Evolutionary conservation across 495 filamentous ascomycete genomes (phyloP), one percentile per base, ranked within the genome.

Genomic region (Bathelium albidoporum): DNA sequence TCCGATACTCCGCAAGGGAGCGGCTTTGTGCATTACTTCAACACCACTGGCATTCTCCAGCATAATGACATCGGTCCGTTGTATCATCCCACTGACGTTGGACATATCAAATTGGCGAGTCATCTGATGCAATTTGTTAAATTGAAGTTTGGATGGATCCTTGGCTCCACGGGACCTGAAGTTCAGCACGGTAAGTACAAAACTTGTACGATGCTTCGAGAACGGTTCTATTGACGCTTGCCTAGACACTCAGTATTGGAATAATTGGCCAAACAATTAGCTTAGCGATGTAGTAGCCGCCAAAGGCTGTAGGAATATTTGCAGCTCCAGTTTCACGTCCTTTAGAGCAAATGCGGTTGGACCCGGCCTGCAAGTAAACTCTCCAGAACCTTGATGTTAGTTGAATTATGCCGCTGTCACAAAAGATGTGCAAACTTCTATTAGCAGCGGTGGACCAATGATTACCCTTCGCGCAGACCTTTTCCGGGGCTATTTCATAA

Each of bases 21-120:
- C 41, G 77, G 81, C 0, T 88, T 85, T 61, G 84, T 89, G 31
- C 81, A 87, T 72, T 85, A 85, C 66, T 88, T 88, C 71, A 82
- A 86, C 69, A 87, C 84, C 1, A 82, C 77, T 18, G 86, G 85
- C 2, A 83, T 88, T 32, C 64, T 89, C 65, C 84, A 87, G 68
- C 85, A 89, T 66, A 88, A 88, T 62, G 86, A 88, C 67, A 85
- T 87, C 60, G 81, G 76, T 3, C 86, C 85, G 14, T 75, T 77
- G 68, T 85, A 76, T 65, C 86, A 89, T 63, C 85, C 83, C 0
- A 88, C 85, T 0, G 85, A 88, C 65, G 80, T 87, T 12, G 85
- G 86, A 0, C 83, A 86, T 59, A 78, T 88, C 70, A 88, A 88
- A 66, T 72, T 88, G 1, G 84, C 86, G 1, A 86, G 84, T 65